These are phyloP conservation scores for Claviceps africana DNA, from an alignment of 2,329 filamentous ascomycete species.

Conservation along the genomic window DNA sequence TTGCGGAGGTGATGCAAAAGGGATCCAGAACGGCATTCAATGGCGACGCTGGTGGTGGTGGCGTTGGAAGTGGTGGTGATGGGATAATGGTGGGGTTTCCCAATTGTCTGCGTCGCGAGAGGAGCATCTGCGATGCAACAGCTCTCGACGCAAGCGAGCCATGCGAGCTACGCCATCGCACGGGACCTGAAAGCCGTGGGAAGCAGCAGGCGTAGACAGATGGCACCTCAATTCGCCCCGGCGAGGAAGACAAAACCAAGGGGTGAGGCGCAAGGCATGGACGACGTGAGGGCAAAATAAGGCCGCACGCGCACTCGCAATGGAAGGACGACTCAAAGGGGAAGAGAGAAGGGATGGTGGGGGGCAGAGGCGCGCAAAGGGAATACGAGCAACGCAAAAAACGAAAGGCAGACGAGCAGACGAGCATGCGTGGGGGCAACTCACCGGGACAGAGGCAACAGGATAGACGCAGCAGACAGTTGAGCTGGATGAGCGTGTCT, in stretches of 20 bases:
- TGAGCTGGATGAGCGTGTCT: neutral
- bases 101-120: conserved; percentile 1
- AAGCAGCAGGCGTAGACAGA: conserved; percentile 2
- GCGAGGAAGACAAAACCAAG: neutral
- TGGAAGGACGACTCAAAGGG: conserved; percentile 4
- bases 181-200: neutral
- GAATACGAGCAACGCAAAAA: conserved; percentile 2
- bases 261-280: neutral
- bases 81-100: neutral
- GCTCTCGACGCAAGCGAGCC: conserved; percentile 3
- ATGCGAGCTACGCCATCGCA: neutral
- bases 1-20: conserved; percentile 2
- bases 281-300: conserved; percentile 3
- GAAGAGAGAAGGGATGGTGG: too few species aligned
- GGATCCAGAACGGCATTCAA: neutral
- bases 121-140: conserved; percentile 4
- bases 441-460: conserved; percentile 1
- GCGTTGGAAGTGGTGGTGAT: neutral
- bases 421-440: neutral
- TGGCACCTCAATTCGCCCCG: neutral
- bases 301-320: conserved; percentile 6
- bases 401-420: neutral
- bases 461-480: neutral
- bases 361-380: conserved; percentile 1
- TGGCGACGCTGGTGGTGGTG: neutral